phyloP scores from a whole-genome alignment of 768 basidiomycete genomes.

The Pleurotus citrinopileatus region DNA sequence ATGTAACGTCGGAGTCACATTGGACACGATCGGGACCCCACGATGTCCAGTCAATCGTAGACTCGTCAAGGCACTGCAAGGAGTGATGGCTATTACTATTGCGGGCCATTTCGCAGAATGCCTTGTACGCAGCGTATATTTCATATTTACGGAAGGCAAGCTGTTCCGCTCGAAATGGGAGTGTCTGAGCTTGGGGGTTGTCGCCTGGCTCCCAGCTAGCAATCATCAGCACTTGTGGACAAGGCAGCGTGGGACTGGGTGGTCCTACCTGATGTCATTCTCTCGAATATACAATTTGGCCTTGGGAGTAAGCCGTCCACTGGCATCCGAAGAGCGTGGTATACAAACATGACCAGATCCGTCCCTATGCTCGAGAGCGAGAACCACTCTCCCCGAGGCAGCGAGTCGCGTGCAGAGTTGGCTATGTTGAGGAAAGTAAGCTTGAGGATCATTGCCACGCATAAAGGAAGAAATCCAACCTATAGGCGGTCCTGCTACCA shows the following conservation, averaged over 20 bases:
- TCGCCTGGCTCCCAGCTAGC: conserved; percentile 27
- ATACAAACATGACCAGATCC: conserved; percentile 62
- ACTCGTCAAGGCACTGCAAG: conserved; percentile 36
- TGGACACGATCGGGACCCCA: conserved; percentile 37
- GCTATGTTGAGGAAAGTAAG: conserved; percentile 27
- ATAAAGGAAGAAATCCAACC: conserved; percentile 26
- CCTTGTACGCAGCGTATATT: conserved; percentile 58
- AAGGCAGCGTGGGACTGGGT: not conserved
- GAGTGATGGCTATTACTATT: conserved; percentile 25
- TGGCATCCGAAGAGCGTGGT: conserved; percentile 29
- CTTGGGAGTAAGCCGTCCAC: conserved; percentile 23
- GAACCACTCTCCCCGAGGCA: conserved; percentile 74
- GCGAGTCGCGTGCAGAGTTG: conserved; percentile 74
- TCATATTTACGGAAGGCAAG: conserved; percentile 69
- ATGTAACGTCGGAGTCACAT: conserved; percentile 30
- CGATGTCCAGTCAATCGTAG: conserved; percentile 29
- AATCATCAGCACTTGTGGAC: not conserved
- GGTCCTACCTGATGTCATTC: conserved; percentile 50
- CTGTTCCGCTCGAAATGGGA: conserved; percentile 65
- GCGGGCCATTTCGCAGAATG: conserved; percentile 54
- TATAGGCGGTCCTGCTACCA: conserved; percentile 71
- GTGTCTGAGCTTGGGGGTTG: conserved; percentile 23
- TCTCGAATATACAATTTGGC: conserved; percentile 52
- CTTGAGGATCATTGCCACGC: not conserved
- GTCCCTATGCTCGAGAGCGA: conserved; percentile 83